phyloP scores from a whole-genome alignment of 352 stramenopile genomes.

The Globisporangium ultimum region DNA sequence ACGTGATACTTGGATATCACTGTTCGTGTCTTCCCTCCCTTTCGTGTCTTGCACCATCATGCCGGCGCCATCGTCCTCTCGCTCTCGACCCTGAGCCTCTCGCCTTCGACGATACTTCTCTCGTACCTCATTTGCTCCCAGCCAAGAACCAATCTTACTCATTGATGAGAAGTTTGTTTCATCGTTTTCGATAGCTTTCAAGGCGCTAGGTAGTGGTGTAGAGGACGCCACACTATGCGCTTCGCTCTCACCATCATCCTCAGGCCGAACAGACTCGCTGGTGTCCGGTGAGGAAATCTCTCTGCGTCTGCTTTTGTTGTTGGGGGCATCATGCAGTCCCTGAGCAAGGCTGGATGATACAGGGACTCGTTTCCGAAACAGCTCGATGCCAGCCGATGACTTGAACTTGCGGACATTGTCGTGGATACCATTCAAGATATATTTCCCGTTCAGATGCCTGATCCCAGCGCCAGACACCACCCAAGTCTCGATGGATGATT shows the following conservation, averaged over 20 bases:
- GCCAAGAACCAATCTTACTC: constrained; percentile 57
- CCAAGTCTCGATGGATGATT: constrained; percentile 66
- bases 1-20: constrained; percentile 36
- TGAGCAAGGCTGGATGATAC: constrained; percentile 40
- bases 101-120: constrained; percentile 34
- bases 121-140: constrained; percentile 48
- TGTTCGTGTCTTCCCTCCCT: constrained; percentile 4
- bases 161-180: constrained; percentile 57
- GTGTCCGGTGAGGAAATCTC: background rate
- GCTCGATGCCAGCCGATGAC: constrained; percentile 53
- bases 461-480: constrained; percentile 47
- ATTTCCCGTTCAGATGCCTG: constrained; percentile 56
- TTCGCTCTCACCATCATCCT: background rate
- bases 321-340: constrained; percentile 25
- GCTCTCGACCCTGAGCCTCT: constrained; percentile 15
- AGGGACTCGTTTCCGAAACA: constrained; percentile 66
- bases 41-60: constrained; percentile 44
- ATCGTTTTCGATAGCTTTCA: constrained; percentile 38
- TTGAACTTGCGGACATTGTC: constrained; percentile 57
- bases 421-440: constrained; percentile 55
- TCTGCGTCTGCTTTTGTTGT: constrained; percentile 6
- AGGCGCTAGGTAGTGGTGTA: constrained; percentile 25
- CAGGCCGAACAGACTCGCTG: background rate
- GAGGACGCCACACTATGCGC: background rate
- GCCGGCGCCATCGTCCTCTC: constrained; percentile 29